phyloP scores from a whole-genome alignment of 2,329 filamentous ascomycete species.

The Alternaria viburni region DNA sequence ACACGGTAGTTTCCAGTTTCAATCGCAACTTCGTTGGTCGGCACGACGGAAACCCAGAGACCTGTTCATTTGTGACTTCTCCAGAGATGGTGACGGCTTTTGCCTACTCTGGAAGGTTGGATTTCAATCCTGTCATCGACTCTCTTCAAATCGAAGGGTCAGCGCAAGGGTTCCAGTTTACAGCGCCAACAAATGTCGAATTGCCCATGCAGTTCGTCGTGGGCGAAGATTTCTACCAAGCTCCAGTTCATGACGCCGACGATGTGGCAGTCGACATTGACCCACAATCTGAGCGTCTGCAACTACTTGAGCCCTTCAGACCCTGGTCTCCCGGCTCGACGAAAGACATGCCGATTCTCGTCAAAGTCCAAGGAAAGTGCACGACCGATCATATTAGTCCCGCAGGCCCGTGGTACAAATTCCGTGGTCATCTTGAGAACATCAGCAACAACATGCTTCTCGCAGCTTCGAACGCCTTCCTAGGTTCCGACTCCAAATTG shows the following conservation, averaged over 20 bases:
- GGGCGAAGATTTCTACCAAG: constrained; percentile 35
- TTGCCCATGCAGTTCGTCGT: constrained; percentile 32
- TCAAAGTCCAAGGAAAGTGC: constrained; percentile 49
- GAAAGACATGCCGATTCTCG: constrained; percentile 32
- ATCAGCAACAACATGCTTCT: constrained; percentile 49
- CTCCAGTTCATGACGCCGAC: constrained; percentile 22
- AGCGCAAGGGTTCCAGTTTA: constrained; percentile 30
- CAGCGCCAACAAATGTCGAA: constrained; percentile 30
- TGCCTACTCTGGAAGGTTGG: constrained; percentile 24
- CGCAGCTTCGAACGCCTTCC: constrained; percentile 40
- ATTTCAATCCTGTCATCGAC: constrained; percentile 41
- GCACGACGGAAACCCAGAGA: constrained; percentile 52
- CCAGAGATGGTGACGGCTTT: constrained; percentile 55
- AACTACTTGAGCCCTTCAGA: constrained; percentile 22
- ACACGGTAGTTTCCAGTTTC: constrained; percentile 46
- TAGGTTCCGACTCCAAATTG: constrained; percentile 24
- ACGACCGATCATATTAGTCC: constrained; percentile 52
- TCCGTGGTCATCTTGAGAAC: constrained; percentile 50
- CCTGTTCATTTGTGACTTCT: constrained; percentile 58
- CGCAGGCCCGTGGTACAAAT: constrained; percentile 50
- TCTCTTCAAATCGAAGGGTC: constrained; percentile 17
- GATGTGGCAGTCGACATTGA: constrained; percentile 34
- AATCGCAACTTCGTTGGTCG: constrained; percentile 50
- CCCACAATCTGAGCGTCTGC: constrained; percentile 34
- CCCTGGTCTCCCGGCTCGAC: constrained; percentile 34